Percentiles rank a stretch among this genome's conserved stretches.
phyloP scores from a whole-genome alignment of 2,329 filamentous ascomycete species.

The Penicillium aurantiogriseum region DNA sequence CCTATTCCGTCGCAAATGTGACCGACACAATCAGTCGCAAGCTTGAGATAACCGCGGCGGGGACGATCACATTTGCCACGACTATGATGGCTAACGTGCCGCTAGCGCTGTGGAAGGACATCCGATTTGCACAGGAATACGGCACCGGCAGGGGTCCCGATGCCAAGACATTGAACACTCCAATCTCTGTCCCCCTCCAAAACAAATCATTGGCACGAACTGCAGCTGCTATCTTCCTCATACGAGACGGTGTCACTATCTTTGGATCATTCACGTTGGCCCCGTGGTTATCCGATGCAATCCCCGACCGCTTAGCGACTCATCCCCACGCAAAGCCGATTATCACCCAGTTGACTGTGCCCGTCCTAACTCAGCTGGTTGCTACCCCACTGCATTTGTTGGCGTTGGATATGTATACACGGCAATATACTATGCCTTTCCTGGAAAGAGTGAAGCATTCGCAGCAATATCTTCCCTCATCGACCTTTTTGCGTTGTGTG shows the following conservation, averaged over 20 bases:
- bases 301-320: slow-evolving; percentile 23
- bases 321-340: slow-evolving; percentile 25
- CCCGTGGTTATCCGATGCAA: slow-evolving; percentile 18
- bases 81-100: slow-evolving; percentile 34
- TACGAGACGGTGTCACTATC: slow-evolving; percentile 80
- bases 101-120: slow-evolving; percentile 32
- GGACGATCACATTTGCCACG: slow-evolving; percentile 63
- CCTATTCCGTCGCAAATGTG: slow-evolving; percentile 79
- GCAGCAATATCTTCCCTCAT: slow-evolving; percentile 67
- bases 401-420: slow-evolving; percentile 81
- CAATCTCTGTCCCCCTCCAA: slow-evolving; percentile 4
- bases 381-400: slow-evolving; percentile 80
- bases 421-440: slow-evolving; percentile 37
- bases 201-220: slow-evolving; percentile 15
- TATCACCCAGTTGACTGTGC: slow-evolving; percentile 69
- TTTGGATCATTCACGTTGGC: slow-evolving; percentile 51
- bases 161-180: slow-evolving; percentile 60
- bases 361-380: slow-evolving; percentile 71
- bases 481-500: slow-evolving; percentile 67
- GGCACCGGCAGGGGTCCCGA: slow-evolving; percentile 52
- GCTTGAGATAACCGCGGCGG: slow-evolving; percentile 52
- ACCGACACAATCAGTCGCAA: slow-evolving; percentile 73
- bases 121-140: slow-evolving; percentile 63
- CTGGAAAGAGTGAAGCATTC: slow-evolving; percentile 61
- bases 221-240: slow-evolving; percentile 62